Conservation (phyloP, 257 asterid genomes). For the Lycium barbarum region DNA sequence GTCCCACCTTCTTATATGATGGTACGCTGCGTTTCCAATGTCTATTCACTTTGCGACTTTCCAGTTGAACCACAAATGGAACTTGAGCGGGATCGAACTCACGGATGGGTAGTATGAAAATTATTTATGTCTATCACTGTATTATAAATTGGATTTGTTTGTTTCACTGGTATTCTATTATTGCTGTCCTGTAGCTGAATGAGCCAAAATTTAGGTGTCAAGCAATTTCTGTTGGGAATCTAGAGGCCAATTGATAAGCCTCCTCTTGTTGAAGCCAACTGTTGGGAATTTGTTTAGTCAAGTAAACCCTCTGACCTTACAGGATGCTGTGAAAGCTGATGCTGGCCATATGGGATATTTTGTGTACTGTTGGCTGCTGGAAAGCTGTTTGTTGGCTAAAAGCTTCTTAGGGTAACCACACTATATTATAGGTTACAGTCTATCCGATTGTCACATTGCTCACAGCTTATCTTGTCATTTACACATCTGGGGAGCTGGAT, state of each 20-base stretch:
- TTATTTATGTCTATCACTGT: not conserved
- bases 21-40: conserved; percentile 84
- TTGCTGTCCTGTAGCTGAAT: conserved; percentile 61
- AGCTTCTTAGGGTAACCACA: conserved; percentile 73
- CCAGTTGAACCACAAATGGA: conserved; percentile 43
- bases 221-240: too few species aligned
- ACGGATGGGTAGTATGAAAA: conserved; percentile 91
- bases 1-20: conserved; percentile 75
- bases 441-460: conserved; percentile 48
- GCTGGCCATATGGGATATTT: too few species aligned
- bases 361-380: conserved; percentile 61
- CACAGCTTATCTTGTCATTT: conserved; percentile 65
- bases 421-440: conserved; percentile 33
- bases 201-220: too few species aligned
- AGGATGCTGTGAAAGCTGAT: too few species aligned
- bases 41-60: conserved; percentile 44
- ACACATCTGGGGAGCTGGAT: too few species aligned
- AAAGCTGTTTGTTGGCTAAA: conserved; percentile 88
- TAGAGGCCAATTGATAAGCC: too few species aligned
- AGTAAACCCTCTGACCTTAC: too few species aligned
- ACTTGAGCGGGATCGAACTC: conserved; percentile 62
- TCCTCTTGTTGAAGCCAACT: too few species aligned
- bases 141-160: conserved; percentile 10
- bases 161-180: conserved; percentile 69
- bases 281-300: too few species aligned